Percentiles rank a stretch among this genome's conserved stretches.
These are phyloP conservation scores for Colletotrichum liaoningense DNA, from an alignment of 2,329 filamentous ascomycete genomes.

Conservation along the genomic window DNA sequence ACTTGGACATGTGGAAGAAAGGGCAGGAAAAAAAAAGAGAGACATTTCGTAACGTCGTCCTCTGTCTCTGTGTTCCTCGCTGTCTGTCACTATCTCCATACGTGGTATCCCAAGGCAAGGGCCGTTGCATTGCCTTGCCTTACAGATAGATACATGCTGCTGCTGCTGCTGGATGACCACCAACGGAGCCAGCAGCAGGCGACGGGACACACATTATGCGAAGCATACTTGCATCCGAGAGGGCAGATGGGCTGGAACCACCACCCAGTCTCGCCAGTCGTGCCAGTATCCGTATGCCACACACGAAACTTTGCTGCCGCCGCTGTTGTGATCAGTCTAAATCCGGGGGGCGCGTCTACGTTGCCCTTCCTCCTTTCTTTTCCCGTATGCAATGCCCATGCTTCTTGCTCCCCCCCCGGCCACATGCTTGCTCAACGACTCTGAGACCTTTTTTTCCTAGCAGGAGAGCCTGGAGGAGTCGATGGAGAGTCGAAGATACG, in stretches of 20 bases:
- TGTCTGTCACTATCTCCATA: neutral
- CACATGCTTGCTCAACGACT: neutral
- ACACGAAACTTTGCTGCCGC: too few species aligned
- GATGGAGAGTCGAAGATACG: too few species aligned
- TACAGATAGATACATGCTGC: constrained; percentile 9
- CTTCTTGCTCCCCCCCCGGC: neutral
- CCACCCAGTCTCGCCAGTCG: neutral
- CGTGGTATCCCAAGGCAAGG: constrained; percentile 13
- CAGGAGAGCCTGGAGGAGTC: neutral
- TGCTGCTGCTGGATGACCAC: neutral
- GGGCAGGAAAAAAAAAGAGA: neutral
- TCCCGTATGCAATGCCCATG: neutral
- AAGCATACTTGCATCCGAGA: constrained; percentile 54
- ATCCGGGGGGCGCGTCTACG: too few species aligned
- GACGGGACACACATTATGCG: constrained; percentile 47
- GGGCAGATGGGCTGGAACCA: neutral
- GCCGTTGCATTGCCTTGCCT: constrained; percentile 34
- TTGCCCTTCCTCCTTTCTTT: neutral
- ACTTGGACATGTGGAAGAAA: constrained; percentile 4
- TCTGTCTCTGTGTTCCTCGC: neutral
- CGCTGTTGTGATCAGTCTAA: too few species aligned
- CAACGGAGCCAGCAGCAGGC: constrained; percentile 23
- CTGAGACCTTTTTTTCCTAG: neutral
- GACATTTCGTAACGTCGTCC: constrained; percentile 10
- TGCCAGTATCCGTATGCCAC: too few species aligned